Conservation (phyloP, 805 yeast genomes). For the Ogataea minuta region DNA sequence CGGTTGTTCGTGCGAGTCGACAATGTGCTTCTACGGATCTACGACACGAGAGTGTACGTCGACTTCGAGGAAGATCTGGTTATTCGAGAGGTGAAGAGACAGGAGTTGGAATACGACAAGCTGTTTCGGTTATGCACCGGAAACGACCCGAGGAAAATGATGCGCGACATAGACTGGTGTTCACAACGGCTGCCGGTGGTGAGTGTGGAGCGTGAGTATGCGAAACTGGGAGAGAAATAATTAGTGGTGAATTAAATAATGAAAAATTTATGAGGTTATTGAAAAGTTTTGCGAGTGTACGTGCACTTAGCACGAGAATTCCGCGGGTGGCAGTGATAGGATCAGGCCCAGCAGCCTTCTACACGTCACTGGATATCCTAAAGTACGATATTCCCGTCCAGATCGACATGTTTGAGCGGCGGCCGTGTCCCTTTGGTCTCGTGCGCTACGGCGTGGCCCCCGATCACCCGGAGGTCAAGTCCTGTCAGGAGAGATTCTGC, state of each 20-base stretch:
- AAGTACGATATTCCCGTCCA: slow-evolving; percentile 34
- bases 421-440: slow-evolving; percentile 90
- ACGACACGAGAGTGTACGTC: slow-evolving; percentile 81
- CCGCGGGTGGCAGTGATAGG: slow-evolving; percentile 76
- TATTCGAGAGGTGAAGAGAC: slow-evolving; percentile 74
- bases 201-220: slow-evolving; percentile 25
- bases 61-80: slow-evolving; percentile 67
- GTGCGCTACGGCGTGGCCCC: slow-evolving; percentile 98
- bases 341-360: slow-evolving; percentile 96
- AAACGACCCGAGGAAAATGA: slow-evolving; percentile 64
- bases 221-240: slow-evolving; percentile 10
- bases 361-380: slow-evolving; percentile 74
- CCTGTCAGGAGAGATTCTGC: slow-evolving; percentile 72
- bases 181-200: slow-evolving; percentile 38
- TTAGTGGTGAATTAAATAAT: too few species aligned
- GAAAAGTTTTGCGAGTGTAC: background rate
- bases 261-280: slow-evolving; percentile 6
- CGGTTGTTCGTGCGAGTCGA: slow-evolving; percentile 88
- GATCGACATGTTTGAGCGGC: slow-evolving; percentile 76
- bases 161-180: slow-evolving; percentile 89
- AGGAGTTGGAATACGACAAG: slow-evolving; percentile 53
- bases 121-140: slow-evolving; percentile 43
- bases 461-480: slow-evolving; percentile 95
- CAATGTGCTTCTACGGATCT: slow-evolving; percentile 76
- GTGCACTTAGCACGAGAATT: background rate